phyloP scores from a whole-genome alignment of 257 asterid genomes.

The Lycium ferocissimum region DNA sequence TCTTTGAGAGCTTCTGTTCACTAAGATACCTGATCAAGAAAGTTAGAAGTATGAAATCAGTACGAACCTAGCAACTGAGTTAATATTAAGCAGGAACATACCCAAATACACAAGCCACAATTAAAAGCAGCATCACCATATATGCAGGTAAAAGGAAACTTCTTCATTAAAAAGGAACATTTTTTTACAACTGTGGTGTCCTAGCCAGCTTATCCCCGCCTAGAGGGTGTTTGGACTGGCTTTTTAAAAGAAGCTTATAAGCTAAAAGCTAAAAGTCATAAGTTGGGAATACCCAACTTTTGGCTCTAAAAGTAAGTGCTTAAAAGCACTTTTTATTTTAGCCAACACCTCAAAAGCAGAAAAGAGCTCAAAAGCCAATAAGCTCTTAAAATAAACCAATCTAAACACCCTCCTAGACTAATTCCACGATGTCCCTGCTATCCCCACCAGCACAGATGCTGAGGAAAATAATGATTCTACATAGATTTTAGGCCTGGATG shows the following conservation, averaged over 20 bases:
- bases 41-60: neutral
- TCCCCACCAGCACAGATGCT: neutral
- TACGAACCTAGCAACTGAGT: neutral
- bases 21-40: constrained; percentile 73
- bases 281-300: no score
- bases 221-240: no score
- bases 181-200: neutral
- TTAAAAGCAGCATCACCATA: neutral
- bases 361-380: no score
- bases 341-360: no score
- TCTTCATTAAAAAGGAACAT: neutral
- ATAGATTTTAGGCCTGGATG: constrained; percentile 8
- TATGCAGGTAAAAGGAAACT: neutral
- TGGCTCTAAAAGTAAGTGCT: no score
- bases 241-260: no score
- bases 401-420: neutral
- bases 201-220: neutral
- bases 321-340: no score
- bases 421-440: neutral
- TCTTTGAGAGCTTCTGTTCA: constrained; percentile 76
- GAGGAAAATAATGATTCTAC: constrained; percentile 18
- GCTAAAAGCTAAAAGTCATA: no score
- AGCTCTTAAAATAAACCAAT: no score
- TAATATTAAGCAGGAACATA: neutral
- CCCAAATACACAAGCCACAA: neutral